Evolutionary conservation across 805 yeast genomes (phyloP), one percentile per base, ranked within the genome.

Genomic region (Schizosaccharomyces osmophilus): DNA sequence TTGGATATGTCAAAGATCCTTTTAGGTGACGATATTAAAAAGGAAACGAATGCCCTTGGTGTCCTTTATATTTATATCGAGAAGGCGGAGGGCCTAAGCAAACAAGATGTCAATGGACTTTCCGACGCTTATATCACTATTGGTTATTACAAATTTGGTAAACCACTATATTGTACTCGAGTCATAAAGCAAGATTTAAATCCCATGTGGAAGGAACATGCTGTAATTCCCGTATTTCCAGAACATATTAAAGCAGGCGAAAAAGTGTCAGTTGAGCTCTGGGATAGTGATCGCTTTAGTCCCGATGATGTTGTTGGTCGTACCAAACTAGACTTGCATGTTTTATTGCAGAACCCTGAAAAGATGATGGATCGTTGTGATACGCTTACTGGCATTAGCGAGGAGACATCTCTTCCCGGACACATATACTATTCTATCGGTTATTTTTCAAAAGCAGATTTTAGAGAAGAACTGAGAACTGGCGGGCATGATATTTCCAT

Each of bases 161-260:
- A 59, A 32, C 61, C 61, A n/a, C 6, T 59, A 11, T 59, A 8
- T n/a, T 59, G 54, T 31, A 59, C 61, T 8, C 48, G 61, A 6
- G 61, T 59, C 31, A 24, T 59, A 11, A 43, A 43, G 26, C 41
- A 41, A 15, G 55, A 42, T 31, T 29, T 59, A 4, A 41, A 59
- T 43, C 61, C 61, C 4, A 19, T 26, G 13, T 59, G 48, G 54
- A 43, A 59, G 4, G 61, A 59, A 13, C 15, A 24, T 22, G 54
- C 61, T 9, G 11, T 22, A 15, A n/a, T 59, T 31, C 15, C 36
- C 8, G 31, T 59, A 4, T 29, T 31, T 29, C 55, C 61, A 9
- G 61, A 59, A n/a, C 51, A 59, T n/a, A 17, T 59, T 19, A 59
- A 59, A 32, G 51, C 61, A n/a, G 61, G 55, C 24, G 61, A 59